Base-by-base conservation (phyloP, 192 early-diverging fungal genomes). In the Coemansia sp. region DNA sequence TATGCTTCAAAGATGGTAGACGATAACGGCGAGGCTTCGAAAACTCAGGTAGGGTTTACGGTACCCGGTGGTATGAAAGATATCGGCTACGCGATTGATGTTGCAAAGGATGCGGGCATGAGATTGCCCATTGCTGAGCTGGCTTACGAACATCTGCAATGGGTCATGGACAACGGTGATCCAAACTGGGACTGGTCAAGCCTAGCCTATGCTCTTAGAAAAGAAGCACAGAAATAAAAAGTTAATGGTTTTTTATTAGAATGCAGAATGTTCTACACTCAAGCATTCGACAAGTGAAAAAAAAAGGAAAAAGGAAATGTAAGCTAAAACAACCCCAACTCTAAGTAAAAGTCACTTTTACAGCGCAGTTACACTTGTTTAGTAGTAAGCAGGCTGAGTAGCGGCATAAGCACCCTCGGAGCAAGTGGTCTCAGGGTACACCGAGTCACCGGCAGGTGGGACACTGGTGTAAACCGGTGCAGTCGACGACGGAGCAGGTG, bases 1-100 rank as follows among this genome's bases (percentile, higher is more conserved):
- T 90, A 91, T 61, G 81, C 85, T 52, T 33, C 22, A 2, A 84
- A 79, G 66, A 67, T 74, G 68, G 64, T 69, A 3, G 76, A 32
- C 2, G 64, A 72, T 1, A 22, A 17, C 9, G 73, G 69, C 22
- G 72, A 84, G 14, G 82, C 74, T 11, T 61, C 70, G 5, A 84
- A 76, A 39, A 66, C 68, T 5, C 65, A 79, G 22, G 77, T 79
- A 18, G 72, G 72, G 1, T 78, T 84, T 36, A 76, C 56, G 4
- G 71, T 84, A 20, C 57, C 53, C 4, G 68, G 71, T 7, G 73
- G 74, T 14, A 70, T 84, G 66, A 84, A 84, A 45, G 77, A 79
- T 11, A 69, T 84, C 2, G 64, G 73, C 38, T 72, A 76, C 22
- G 74, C 78, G 3, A 73, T 75, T 34, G 76, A 76, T 5, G 52